Conservation (phyloP, 345 rosid genomes). For the Durio zibethinus region DNA sequence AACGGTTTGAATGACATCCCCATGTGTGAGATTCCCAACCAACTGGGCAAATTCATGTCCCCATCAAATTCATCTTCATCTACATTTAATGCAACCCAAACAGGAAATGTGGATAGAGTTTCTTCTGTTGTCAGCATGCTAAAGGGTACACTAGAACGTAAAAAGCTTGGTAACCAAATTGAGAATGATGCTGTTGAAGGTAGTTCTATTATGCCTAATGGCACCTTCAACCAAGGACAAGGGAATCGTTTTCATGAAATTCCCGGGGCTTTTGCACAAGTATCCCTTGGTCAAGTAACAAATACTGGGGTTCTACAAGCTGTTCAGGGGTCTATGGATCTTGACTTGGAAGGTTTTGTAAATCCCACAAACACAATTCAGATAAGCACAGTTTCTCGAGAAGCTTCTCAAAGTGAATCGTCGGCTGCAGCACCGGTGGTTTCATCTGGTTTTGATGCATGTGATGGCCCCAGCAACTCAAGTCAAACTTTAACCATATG, state of each 20-base stretch:
- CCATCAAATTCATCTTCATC: slow-evolving; percentile 62
- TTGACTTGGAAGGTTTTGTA: slow-evolving; percentile 47
- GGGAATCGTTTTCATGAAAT: slow-evolving; percentile 31
- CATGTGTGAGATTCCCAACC: slow-evolving; percentile 37
- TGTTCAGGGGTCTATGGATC: slow-evolving; percentile 33
- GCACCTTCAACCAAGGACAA: slow-evolving; percentile 28
- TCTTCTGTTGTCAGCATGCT: slow-evolving; percentile 71
- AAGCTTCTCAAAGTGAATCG: slow-evolving; percentile 67
- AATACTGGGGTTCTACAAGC: slow-evolving; percentile 23
- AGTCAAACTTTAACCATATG: slow-evolving; percentile 40
- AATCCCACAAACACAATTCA: slow-evolving; percentile 41
- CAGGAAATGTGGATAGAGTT: slow-evolving; percentile 39
- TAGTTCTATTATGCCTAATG: slow-evolving; percentile 23
- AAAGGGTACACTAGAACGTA: slow-evolving; percentile 61
- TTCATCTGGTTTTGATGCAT: slow-evolving; percentile 56
- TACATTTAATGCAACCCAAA: slow-evolving; percentile 34
- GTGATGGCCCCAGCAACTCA: slow-evolving; percentile 62
- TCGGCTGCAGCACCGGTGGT: slow-evolving; percentile 65
- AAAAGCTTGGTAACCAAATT: slow-evolving; percentile 42
- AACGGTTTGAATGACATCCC: slow-evolving; percentile 30
- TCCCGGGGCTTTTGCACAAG: slow-evolving; percentile 27
- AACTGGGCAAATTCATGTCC: slow-evolving; percentile 40
- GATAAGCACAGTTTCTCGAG: slow-evolving; percentile 39
- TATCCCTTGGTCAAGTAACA: slow-evolving; percentile 27
- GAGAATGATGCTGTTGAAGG: slow-evolving; percentile 40